Evolutionary conservation across 345 rosid species (phyloP), one percentile per base, ranked within the genome.

Genomic region (Laguncularia racemosa): DNA sequence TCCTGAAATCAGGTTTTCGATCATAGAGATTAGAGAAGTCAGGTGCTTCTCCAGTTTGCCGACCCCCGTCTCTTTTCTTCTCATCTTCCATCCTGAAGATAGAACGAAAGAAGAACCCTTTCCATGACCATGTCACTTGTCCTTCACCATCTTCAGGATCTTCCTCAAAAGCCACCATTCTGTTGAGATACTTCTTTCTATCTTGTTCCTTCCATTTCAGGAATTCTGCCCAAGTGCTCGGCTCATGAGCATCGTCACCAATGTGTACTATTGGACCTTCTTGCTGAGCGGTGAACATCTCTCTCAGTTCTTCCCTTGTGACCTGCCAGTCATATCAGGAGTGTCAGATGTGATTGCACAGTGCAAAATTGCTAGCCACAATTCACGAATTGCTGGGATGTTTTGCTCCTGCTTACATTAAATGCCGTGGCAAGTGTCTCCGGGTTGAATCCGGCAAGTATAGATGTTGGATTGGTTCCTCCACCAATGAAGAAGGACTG

Each of bases 401-500:
- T 23, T 23, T 23, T 23, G 28, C 1, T 23, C 28, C 38, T 59
- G 48, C 88, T 80, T 53, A 86, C 96, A 53, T 92, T 92, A 52
- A 92, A 70, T 64, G 96, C 97, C 47, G 76, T 73, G 13, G 89
- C 65, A 21, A 92, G 82, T 6, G 86, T 81, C 57, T 83, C 74
- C 0, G 33, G 72, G 13, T 73, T 81, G 26, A 92, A 92, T 19
- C 97, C 91, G 11, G 83, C 66, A 4, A 89, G 81, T 55, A 89
- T 55, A 43, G 97, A 83, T 1, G 74, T 16, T 11, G 80, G 84
- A 66, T 79, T 51, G 19, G 70, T 63, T 17, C 97, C 97, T 68
- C 96, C 97, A 20, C 88, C 96, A 1, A 92, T 65, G 68, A 81
- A 89, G 88, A 92, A 89, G 38, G 95, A 83, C 91, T 89, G 78